Conservation (phyloP, 371 early-diverging fungal species). For the Mortierella polycephala region DNA sequence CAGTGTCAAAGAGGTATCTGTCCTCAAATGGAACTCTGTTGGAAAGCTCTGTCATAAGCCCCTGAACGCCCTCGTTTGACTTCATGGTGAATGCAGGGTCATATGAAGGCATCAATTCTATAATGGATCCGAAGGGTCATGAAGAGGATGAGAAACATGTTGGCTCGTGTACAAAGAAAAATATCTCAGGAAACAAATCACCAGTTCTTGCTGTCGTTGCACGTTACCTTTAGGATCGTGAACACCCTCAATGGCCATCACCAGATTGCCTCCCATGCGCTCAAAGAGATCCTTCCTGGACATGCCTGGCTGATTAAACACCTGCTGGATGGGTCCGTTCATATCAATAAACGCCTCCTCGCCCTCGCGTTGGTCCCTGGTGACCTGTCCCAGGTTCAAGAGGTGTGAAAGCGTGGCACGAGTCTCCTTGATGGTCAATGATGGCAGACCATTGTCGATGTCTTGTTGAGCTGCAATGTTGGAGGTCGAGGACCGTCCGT, state of each 20-base stretch:
- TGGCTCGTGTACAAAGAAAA: background rate
- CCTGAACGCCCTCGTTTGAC: constrained; percentile 31
- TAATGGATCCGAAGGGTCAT: background rate
- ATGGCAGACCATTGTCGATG: constrained; percentile 4
- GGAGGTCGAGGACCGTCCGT: constrained; percentile 34
- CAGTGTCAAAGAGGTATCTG: constrained; percentile 48
- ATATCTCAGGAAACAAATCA: background rate
- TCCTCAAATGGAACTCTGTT: constrained; percentile 25
- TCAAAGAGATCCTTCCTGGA: constrained; percentile 42
- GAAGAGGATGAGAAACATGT: background rate
- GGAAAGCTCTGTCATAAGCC: constrained; percentile 34
- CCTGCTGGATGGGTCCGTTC: constrained; percentile 43
- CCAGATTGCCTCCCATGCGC: constrained; percentile 33
- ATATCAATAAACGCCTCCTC: constrained; percentile 16
- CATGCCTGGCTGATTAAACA: constrained; percentile 42
- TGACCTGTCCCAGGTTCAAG: constrained; percentile 27
- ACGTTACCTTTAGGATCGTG: constrained; percentile 26
- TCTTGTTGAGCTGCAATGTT: constrained; percentile 1
- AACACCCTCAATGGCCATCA: constrained; percentile 52
- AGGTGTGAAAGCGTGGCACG: constrained; percentile 46
- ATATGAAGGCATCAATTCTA: constrained; percentile 41
- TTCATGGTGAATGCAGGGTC: constrained; percentile 37
- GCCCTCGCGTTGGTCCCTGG: constrained; percentile 2
- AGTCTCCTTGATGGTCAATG: constrained; percentile 40
- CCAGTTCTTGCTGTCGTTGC: background rate